Evolutionary conservation across 202 grass and related monocot genomes (phyloP).

Genomic region (Cymbopogon flexuosus): DNA sequence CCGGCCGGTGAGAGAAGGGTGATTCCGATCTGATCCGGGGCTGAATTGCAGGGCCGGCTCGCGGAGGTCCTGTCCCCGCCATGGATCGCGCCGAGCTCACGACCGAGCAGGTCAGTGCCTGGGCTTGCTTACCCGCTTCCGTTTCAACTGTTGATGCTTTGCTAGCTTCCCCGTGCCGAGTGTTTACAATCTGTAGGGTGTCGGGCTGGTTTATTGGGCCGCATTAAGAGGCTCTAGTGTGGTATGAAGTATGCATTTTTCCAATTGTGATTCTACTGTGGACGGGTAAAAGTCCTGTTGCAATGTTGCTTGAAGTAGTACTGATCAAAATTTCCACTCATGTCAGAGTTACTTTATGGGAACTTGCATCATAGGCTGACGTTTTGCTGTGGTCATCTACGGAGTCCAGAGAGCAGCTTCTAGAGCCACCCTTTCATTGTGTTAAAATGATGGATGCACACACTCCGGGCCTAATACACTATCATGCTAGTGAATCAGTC

Average conservation of each 20-base stretch:
- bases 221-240: not conserved
- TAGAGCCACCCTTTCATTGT: too few relatives aligned
- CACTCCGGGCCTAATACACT: too few relatives aligned
- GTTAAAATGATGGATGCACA: too few relatives aligned
- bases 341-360: not conserved
- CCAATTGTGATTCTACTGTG: not conserved
- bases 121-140: not conserved
- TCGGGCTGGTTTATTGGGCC: too few relatives aligned
- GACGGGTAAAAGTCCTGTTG: not conserved
- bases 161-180: too few relatives aligned
- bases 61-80: not conserved
- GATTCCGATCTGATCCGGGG: conserved; percentile 26
- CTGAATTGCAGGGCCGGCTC: conserved; percentile 31
- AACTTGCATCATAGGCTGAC: not conserved
- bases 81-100: conserved; percentile 90
- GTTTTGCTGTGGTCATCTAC: not conserved
- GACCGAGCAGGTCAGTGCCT: conserved; percentile 69
- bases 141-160: not conserved
- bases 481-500: too few relatives aligned
- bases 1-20: too few relatives aligned
- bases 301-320: not conserved
- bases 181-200: too few relatives aligned
- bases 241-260: not conserved
- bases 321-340: not conserved
- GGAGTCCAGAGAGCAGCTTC: too few relatives aligned